Percentiles rank a stretch among this genome's conserved stretches.
Conservation (phyloP, 305 asterid genomes). For the Fraxinus velutina region DNA sequence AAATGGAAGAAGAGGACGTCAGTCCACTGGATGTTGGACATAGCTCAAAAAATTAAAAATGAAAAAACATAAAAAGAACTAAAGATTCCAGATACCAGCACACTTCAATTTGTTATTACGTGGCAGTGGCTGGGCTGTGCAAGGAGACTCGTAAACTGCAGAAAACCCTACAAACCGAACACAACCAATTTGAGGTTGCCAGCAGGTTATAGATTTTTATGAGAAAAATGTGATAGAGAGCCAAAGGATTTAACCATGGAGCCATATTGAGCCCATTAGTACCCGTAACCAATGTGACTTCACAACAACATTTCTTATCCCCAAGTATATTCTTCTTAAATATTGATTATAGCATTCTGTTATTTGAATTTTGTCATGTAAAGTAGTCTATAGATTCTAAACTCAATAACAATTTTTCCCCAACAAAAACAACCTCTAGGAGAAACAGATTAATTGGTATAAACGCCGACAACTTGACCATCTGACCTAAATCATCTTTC, state of each 20-base stretch:
- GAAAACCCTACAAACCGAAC: neutral
- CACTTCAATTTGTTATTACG: neutral
- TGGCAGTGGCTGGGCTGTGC: neutral
- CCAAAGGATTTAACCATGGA: neutral
- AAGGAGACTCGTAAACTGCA: neutral
- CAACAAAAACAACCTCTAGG: neutral
- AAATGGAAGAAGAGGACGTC: neutral
- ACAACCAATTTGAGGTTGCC: neutral
- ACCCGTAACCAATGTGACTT: neutral
- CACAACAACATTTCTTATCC: neutral
- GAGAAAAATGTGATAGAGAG: neutral
- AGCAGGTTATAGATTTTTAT: neutral
- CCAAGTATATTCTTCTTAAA: neutral
- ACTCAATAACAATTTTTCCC: neutral
- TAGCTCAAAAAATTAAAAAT: too few species aligned
- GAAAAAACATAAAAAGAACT: neutral
- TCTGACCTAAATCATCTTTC: neutral
- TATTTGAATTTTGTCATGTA: neutral
- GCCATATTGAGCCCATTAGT: neutral
- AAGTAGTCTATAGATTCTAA: neutral
- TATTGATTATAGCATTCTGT: neutral
- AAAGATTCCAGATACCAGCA: neutral
- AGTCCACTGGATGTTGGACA: neutral
- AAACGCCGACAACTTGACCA: neutral
- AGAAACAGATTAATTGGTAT: neutral